Evolutionary conservation across 2,329 filamentous ascomycete species (phyloP).

Genomic region (Penicillium paneum): DNA sequence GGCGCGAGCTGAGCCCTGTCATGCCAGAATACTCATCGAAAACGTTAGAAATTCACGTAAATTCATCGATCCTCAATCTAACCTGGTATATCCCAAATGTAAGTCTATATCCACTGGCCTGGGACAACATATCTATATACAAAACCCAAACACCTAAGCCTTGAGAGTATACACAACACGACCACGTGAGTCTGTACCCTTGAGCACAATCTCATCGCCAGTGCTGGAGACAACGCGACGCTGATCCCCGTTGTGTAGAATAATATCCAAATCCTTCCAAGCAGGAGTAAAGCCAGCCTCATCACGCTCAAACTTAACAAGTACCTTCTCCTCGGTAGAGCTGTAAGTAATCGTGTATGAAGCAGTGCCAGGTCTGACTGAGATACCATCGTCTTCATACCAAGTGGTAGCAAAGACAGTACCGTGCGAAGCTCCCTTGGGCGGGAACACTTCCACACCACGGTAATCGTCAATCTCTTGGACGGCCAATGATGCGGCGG

Average conservation of each 20-base stretch:
- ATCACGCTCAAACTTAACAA: slow-evolving; percentile 43
- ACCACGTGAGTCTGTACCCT: slow-evolving; percentile 28
- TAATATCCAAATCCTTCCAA: slow-evolving; percentile 51
- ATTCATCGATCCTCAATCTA: neutral
- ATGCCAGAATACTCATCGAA: too few species aligned
- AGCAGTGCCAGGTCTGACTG: slow-evolving; percentile 42
- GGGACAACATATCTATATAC: neutral
- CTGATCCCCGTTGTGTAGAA: slow-evolving; percentile 52
- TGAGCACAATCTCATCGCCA: slow-evolving; percentile 30
- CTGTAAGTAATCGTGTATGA: slow-evolving; percentile 46
- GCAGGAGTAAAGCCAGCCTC: slow-evolving; percentile 46
- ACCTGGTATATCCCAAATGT: neutral
- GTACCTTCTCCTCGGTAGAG: slow-evolving; percentile 45
- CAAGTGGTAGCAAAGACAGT: slow-evolving; percentile 45
- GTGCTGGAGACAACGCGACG: slow-evolving; percentile 39
- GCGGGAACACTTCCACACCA: slow-evolving; percentile 57
- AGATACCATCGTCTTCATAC: slow-evolving; percentile 59
- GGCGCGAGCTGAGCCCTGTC: too few species aligned
- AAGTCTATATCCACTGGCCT: slow-evolving; percentile 7
- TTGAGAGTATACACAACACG: slow-evolving; percentile 32
- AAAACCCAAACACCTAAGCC: slow-evolving; percentile 8
- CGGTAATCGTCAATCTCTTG: slow-evolving; percentile 53
- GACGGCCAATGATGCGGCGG: slow-evolving; percentile 42
- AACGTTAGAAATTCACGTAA: slow-evolving; percentile 46
- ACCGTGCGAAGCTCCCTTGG: slow-evolving; percentile 41